phyloP scores from a whole-genome alignment of 176 grass and related monocot genomes.

The Carex cristatella region DNA sequence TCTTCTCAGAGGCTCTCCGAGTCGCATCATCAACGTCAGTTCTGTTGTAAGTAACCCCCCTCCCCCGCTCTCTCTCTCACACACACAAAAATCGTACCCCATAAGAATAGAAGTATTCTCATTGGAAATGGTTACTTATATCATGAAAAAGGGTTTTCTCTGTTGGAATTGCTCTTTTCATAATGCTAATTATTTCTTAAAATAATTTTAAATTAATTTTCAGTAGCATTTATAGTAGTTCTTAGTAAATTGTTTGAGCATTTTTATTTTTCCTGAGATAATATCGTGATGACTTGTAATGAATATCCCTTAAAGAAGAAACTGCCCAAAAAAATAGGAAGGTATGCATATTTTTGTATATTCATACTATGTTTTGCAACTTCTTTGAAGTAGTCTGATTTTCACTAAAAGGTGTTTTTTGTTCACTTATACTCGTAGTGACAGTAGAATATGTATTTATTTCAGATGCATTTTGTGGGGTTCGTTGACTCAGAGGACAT shows the following conservation, averaged over 20 bases:
- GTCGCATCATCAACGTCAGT: conserved; percentile 94
- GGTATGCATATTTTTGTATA: neutral
- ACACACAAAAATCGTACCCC: neutral
- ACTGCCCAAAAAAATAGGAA: neutral
- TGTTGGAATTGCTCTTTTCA: neutral
- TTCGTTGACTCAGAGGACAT: conserved; percentile 89
- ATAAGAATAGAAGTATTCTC: neutral
- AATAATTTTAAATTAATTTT: neutral
- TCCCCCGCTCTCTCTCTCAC: neutral
- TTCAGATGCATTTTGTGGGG: conserved; percentile 80
- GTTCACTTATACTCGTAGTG: neutral
- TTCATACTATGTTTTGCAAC: neutral
- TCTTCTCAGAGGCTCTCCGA: conserved; percentile 83
- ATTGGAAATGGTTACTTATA: neutral
- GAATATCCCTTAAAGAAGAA: neutral
- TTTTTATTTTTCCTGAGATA: neutral
- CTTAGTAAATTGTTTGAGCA: neutral
- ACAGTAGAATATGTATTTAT: conserved; percentile 31
- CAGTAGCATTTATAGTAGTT: neutral
- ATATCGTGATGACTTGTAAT: neutral
- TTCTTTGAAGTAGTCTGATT: neutral
- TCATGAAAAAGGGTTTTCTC: neutral
- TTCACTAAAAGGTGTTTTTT: neutral
- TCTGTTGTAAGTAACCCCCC: conserved; percentile 68
- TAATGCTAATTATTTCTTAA: neutral